Percentiles rank a stretch among this genome's conserved stretches.
Conservation (phyloP, 331 rosid species). For the Spiraea crenata region DNA sequence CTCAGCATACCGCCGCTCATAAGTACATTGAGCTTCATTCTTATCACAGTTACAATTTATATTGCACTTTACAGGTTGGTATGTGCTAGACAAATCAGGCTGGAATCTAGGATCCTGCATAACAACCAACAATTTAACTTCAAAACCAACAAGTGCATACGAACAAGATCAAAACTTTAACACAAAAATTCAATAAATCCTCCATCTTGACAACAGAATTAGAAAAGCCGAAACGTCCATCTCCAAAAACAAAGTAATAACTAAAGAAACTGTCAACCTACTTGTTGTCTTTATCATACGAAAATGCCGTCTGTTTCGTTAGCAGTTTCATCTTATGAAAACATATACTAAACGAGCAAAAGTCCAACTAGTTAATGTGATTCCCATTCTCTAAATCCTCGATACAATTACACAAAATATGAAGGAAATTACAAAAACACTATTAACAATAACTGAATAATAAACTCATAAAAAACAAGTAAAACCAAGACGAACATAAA, state of each 20-base stretch:
- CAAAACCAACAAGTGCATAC: neutral
- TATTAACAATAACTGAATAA: neutral
- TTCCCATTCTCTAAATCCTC: neutral
- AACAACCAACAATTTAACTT: neutral
- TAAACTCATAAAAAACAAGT: neutral
- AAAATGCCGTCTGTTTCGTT: no score
- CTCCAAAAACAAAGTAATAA: neutral
- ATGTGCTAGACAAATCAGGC: conserved; percentile 39
- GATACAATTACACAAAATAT: neutral
- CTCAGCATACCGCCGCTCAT: conserved; percentile 54
- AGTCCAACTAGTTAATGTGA: neutral
- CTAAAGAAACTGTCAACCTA: neutral
- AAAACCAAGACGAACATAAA: neutral
- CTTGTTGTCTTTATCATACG: no score
- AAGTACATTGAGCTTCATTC: conserved; percentile 41
- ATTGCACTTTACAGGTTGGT: conserved; percentile 46
- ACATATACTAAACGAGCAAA: neutral
- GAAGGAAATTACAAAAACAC: neutral
- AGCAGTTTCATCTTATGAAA: no score
- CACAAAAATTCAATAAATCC: neutral
- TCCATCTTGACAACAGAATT: neutral
- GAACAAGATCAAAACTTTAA: neutral
- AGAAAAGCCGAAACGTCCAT: neutral
- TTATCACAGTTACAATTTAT: conserved; percentile 40
- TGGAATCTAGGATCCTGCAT: conserved; percentile 51